These are phyloP conservation scores for Hondaea fermentalgiana DNA, from an alignment of 108 stramenopile genomes.

Conservation along the genomic window DNA sequence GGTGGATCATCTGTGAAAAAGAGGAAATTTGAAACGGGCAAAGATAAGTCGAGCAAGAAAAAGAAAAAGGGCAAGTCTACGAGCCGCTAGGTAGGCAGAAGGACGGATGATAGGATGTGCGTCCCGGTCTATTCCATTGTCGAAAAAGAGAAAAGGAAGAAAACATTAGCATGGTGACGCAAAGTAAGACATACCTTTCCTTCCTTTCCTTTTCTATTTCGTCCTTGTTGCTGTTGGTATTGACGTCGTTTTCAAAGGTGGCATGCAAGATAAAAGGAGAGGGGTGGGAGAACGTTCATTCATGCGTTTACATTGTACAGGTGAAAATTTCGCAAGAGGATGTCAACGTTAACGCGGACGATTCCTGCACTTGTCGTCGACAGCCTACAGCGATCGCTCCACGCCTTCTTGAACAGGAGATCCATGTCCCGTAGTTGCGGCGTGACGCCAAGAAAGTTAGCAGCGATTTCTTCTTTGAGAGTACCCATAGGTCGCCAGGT, in stretches of 20 bases:
- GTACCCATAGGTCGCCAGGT: constrained; percentile 53
- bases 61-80: background rate
- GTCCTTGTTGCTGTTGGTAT: no score
- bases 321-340: constrained; percentile 12
- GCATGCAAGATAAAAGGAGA: no score
- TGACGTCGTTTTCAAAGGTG: no score
- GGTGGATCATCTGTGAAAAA: no score
- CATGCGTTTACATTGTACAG: background rate
- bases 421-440: constrained; percentile 43
- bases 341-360: background rate
- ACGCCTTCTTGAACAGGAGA: constrained; percentile 48
- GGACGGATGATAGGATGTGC: background rate
- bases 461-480: constrained; percentile 46
- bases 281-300: no score
- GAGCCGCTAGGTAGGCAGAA: background rate
- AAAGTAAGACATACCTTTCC: background rate
- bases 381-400: constrained; percentile 47
- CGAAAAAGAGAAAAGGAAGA: no score
- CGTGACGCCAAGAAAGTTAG: constrained; percentile 52
- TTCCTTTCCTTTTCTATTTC: background rate
- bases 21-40: background rate
- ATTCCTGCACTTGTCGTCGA: constrained; percentile 43
- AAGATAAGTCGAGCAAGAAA: background rate
- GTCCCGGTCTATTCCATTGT: background rate
- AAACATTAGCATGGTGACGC: no score